Base-by-base conservation (phyloP, 495 filamentous ascomycete species). In the Hyaloscypha hepaticicola region DNA sequence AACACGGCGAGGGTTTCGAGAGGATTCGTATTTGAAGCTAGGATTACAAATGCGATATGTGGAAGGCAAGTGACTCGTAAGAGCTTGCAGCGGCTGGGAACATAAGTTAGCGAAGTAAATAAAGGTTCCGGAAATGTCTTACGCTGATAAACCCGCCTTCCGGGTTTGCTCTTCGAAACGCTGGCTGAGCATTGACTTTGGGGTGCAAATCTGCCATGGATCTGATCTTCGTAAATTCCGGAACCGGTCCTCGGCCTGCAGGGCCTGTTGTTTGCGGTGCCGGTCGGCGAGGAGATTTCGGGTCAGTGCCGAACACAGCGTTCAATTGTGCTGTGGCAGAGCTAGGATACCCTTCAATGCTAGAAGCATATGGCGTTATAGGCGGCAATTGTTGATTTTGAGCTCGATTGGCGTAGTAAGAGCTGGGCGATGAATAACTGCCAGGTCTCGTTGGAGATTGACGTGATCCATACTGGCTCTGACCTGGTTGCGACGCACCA, bases 11-110 rank as follows among this genome's bases (percentile, higher is more conserved):
- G 96, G 96, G 71, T 99, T 99, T 63, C 96, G 84, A n/a, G 96
- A 97, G 25, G 96, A 97, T 74, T 98, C 96, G 80, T 99, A 99
- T 81, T 97, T 97, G 82, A 99, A 99, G 61, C 82, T 85, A 1
- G 96, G 94, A 71, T 99, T 99, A 80, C 96, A 99, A 76, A 99
- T 98, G 60, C 95, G 88, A 76, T 99, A 99, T 2, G 96, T 98
- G 12, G 94, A 85, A 5, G 96, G 93, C 6, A 99, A 85, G 71
- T 98, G 92, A 25, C 89, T 88, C 12, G 96, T 99, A 63, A 99
- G 82, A 22, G 96, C 93, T 90, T 97, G 93, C 58, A 99, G 83
- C 56, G 96, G 96, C 93, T 97, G 72, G 27, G 67, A 14, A 38
- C 11, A 2, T 22, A 11, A 27, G 45, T 49, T 22, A 38, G 29